Percentiles rank a stretch among this genome's conserved stretches.
phyloP scores from a whole-genome alignment of 1,284 basidiomycete genomes.

The Ganoderma multipileum region DNA sequence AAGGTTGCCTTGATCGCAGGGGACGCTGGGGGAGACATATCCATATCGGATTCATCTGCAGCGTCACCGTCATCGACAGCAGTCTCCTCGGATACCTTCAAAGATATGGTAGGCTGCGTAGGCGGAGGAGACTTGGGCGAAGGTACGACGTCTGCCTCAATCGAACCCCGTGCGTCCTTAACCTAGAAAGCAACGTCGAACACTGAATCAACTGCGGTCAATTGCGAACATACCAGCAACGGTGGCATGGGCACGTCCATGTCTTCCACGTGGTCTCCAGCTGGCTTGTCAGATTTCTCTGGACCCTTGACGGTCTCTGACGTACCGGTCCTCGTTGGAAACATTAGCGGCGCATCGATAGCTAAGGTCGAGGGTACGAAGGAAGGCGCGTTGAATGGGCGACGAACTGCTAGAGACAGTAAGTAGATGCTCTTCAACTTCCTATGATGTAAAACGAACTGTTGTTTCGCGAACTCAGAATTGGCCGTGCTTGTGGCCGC shows the following conservation, averaged over 20 bases:
- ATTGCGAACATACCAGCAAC: slow-evolving; percentile 18
- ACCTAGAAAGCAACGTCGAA: slow-evolving; percentile 16
- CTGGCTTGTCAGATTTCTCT: neutral
- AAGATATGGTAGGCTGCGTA: neutral
- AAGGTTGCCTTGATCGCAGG: slow-evolving; percentile 13
- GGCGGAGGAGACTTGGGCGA: slow-evolving; percentile 2
- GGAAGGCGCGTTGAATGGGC: slow-evolving; percentile 20
- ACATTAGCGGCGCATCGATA: slow-evolving; percentile 25
- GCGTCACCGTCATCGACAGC: slow-evolving; percentile 11
- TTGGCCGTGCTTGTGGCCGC: neutral
- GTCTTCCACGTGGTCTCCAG: slow-evolving; percentile 11
- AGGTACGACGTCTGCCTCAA: neutral
- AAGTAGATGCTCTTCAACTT: no score
- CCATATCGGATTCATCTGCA: slow-evolving; percentile 30
- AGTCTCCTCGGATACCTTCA: slow-evolving; percentile 9
- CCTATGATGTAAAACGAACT: neutral
- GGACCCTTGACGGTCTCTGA: neutral
- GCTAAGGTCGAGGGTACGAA: slow-evolving; percentile 29
- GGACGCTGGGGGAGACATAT: slow-evolving; percentile 32
- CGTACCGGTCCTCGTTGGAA: slow-evolving; percentile 6
- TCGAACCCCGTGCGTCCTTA: slow-evolving; percentile 10
- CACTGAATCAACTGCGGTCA: neutral
- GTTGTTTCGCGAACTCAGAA: slow-evolving; percentile 1
- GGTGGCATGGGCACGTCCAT: slow-evolving; percentile 23
- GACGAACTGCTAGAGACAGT: slow-evolving; percentile 4